A percentile compares a stretch with the other conserved stretches of the same genome.
Conservation (phyloP, 495 filamentous ascomycete genomes). For the Massariosphaeria phaeospora region DNA sequence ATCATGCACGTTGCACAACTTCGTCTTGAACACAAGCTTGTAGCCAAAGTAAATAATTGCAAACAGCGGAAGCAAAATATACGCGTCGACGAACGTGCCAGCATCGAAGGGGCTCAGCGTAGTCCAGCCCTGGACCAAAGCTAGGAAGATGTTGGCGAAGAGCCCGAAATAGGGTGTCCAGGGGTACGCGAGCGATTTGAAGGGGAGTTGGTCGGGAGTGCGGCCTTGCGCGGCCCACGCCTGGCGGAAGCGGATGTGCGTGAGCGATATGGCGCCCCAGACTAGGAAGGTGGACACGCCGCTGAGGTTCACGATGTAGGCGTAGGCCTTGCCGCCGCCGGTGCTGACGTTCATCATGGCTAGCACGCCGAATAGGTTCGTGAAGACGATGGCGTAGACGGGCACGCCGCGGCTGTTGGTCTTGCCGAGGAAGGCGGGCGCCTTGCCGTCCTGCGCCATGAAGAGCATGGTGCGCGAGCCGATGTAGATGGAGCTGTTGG, state of each 20-base stretch:
- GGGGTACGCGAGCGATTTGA: constrained; percentile 50
- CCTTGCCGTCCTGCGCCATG: constrained; percentile 34
- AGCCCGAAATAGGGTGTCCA: constrained; percentile 33
- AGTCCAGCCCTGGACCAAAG: constrained; percentile 34
- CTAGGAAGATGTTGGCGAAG: constrained; percentile 29
- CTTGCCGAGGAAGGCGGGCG: constrained; percentile 35
- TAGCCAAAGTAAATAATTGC: constrained; percentile 24
- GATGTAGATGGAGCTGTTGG: constrained; percentile 34
- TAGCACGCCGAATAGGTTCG: constrained; percentile 48
- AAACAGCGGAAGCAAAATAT: constrained; percentile 31
- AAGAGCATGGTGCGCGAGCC: constrained; percentile 32
- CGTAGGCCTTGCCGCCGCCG: constrained; percentile 39
- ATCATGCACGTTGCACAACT: constrained; percentile 15
- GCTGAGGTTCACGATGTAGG: constrained; percentile 63
- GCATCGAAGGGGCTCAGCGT: constrained; percentile 28
- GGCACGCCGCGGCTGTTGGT: constrained; percentile 35
- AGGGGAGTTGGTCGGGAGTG: constrained; percentile 65
- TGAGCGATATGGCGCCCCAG: constrained; percentile 63
- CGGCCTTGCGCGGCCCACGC: constrained; percentile 60
- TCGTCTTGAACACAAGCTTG: constrained; percentile 24
- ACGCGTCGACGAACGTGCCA: constrained; percentile 31
- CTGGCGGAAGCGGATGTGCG: constrained; percentile 69
- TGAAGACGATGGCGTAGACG: constrained; percentile 62
- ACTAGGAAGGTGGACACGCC: constrained; percentile 62
- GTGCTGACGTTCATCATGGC: constrained; percentile 23